phyloP scores from a whole-genome alignment of 164 flowering plant genomes.

The Paratinospora sagittata region DNA sequence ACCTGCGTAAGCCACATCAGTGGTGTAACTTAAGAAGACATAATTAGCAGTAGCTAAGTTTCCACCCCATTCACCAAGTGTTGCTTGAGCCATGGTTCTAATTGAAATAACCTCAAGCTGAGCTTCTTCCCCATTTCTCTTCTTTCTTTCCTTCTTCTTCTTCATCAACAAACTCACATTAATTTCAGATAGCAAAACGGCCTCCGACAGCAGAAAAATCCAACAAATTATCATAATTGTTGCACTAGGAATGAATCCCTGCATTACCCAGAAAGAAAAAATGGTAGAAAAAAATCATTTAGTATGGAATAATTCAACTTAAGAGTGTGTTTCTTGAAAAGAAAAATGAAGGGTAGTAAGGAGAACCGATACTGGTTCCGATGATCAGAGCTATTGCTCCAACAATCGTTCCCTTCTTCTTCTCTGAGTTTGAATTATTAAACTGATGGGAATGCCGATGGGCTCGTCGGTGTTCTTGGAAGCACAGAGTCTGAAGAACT shows the following conservation, averaged over 20 bases:
- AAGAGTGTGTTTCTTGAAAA: neutral
- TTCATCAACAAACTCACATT: slow-evolving; percentile 43
- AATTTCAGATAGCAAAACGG: slow-evolving; percentile 59
- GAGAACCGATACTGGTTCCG: slow-evolving; percentile 75
- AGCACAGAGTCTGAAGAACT: slow-evolving; percentile 16
- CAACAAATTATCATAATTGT: slow-evolving; percentile 50
- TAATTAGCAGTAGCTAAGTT: slow-evolving; percentile 42
- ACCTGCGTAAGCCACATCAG: slow-evolving; percentile 57
- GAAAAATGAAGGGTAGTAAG: slow-evolving; percentile 9
- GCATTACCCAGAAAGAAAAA: slow-evolving; percentile 15
- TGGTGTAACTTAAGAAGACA: slow-evolving; percentile 67
- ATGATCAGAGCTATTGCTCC: slow-evolving; percentile 75
- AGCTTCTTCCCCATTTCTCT: slow-evolving; percentile 18
- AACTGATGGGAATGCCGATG: slow-evolving; percentile 7
- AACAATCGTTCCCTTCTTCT: slow-evolving; percentile 47
- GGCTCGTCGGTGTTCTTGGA: slow-evolving; percentile 6
- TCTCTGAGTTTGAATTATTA: neutral
- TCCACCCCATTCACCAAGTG: slow-evolving; percentile 69
- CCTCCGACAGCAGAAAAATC: slow-evolving; percentile 76
- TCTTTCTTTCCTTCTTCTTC: slow-evolving; percentile 27
- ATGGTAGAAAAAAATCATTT: neutral
- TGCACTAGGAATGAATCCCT: slow-evolving; percentile 77
- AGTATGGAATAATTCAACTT: neutral
- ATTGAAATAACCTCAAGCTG: slow-evolving; percentile 57
- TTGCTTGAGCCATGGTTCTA: slow-evolving; percentile 80